phyloP scores from a whole-genome alignment of 169 alveolate genomes.

The Cyclospora cayetanensis region DNA sequence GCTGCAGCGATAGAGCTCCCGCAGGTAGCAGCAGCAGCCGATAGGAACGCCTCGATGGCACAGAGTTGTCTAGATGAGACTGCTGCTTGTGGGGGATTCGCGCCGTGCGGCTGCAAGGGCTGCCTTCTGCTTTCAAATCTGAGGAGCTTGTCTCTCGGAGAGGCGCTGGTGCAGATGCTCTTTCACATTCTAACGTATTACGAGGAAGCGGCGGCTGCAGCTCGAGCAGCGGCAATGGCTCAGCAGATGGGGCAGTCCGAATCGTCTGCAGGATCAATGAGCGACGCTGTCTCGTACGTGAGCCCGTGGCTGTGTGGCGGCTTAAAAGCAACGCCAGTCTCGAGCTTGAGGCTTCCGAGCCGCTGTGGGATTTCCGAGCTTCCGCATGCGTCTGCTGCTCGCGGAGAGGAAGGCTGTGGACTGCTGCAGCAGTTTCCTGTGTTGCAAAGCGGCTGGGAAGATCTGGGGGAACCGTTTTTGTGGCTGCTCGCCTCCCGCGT shows the following conservation, averaged over 20 bases:
- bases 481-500: constrained; percentile 52
- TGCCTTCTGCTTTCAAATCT: background rate
- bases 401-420: background rate
- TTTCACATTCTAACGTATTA: background rate
- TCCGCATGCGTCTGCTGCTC: background rate
- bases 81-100: background rate
- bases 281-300: background rate
- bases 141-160: background rate
- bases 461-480: background rate
- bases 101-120: background rate
- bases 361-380: background rate
- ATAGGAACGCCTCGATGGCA: background rate
- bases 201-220: background rate
- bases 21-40: background rate
- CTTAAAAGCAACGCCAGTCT: background rate
- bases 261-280: background rate
- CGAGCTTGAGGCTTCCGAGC: background rate
- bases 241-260: background rate
- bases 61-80: background rate
- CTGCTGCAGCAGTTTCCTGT: constrained; percentile 5
- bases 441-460: background rate
- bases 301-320: background rate
- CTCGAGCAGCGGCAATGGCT: background rate
- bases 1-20: background rate
- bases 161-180: constrained; percentile 4